Conservation (phyloP, 768 basidiomycete species). For the Candolleomyces eurysporus region DNA sequence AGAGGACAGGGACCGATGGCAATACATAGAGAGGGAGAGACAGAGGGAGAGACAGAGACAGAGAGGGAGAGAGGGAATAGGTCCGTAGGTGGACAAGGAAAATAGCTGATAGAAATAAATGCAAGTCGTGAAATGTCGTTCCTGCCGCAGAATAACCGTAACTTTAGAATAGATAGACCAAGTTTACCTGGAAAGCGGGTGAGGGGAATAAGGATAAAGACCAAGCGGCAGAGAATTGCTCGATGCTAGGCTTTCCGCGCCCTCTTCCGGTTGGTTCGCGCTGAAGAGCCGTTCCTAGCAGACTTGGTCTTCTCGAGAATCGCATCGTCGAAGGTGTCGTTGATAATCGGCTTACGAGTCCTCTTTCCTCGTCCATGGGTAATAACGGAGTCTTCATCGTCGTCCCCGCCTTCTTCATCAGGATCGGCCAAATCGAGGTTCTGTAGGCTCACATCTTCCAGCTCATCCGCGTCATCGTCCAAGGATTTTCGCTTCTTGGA, state of each 20-base stretch:
- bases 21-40: background rate
- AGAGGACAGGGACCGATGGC: background rate
- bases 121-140: constrained; percentile 3
- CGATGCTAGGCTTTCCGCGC: constrained; percentile 6
- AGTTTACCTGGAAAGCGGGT: background rate
- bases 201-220: background rate
- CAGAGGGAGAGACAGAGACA: background rate
- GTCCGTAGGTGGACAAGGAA: background rate
- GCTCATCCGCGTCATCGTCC: background rate
- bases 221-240: background rate
- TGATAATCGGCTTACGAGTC: background rate
- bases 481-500: constrained; percentile 1
- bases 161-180: background rate
- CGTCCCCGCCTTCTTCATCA: background rate
- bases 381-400: background rate
- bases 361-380: background rate
- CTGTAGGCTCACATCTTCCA: background rate
- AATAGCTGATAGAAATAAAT: background rate
- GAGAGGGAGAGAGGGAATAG: background rate
- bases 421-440: background rate
- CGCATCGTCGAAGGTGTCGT: background rate
- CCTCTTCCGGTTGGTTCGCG: background rate
- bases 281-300: background rate
- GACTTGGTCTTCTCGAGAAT: background rate
- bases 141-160: background rate